Evolutionary conservation across 2,329 filamentous ascomycete genomes (phyloP).

Genomic region (Aureobasidium uvarum): DNA sequence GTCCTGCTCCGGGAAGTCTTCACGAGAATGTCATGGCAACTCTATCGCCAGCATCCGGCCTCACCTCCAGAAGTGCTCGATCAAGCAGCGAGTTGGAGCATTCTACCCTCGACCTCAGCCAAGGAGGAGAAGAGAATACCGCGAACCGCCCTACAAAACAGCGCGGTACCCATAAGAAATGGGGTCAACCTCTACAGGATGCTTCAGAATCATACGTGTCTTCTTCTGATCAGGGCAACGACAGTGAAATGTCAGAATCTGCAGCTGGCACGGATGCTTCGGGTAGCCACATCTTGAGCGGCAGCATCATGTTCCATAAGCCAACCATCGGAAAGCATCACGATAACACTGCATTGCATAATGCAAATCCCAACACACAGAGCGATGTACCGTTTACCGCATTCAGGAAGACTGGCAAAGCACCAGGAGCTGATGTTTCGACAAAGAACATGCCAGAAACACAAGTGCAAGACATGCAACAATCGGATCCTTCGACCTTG

Average conservation of each 20-base stretch:
- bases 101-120: conserved; percentile 41
- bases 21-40: conserved; percentile 46
- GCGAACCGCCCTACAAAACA: background rate
- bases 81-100: conserved; percentile 46
- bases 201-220: conserved; percentile 70
- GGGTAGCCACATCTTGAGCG: conserved; percentile 83
- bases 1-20: conserved; percentile 27
- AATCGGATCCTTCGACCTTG: conserved; percentile 48
- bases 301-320: conserved; percentile 83
- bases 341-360: conserved; percentile 1
- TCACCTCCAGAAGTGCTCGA: conserved; percentile 41
- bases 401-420: conserved; percentile 32
- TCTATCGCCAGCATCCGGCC: conserved; percentile 43
- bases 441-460: background rate
- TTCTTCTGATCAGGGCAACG: conserved; percentile 33
- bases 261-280: conserved; percentile 73
- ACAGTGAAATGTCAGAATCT: conserved; percentile 45
- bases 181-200: conserved; percentile 47
- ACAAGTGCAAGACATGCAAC: conserved; percentile 5
- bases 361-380: background rate
- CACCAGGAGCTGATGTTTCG: conserved; percentile 23
- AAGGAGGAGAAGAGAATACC: conserved; percentile 37
- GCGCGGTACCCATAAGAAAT: background rate
- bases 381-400: background rate
- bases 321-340: conserved; percentile 58